Conservation (phyloP, 345 rosid species). For the Raphanus raphanistrum region DNA sequence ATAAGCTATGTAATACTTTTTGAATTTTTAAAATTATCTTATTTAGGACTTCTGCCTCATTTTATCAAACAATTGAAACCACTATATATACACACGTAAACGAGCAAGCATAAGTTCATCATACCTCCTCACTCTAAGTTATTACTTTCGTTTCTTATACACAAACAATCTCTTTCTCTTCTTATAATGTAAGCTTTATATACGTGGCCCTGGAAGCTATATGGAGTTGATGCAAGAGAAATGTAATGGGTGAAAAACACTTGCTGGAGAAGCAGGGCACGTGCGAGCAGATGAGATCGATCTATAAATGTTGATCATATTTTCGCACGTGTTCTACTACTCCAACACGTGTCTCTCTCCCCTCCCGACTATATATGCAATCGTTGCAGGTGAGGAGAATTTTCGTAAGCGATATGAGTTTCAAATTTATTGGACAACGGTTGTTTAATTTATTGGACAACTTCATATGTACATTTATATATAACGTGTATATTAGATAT, state of each 20-base stretch:
- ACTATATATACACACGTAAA: constrained; percentile 16
- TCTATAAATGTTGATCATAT: neutral
- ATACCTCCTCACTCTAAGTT: constrained; percentile 25
- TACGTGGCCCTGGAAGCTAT: neutral
- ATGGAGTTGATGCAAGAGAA: constrained; percentile 5
- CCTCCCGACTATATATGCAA: neutral
- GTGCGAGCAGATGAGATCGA: constrained; percentile 58
- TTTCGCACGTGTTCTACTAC: constrained; percentile 97
- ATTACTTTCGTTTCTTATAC: neutral
- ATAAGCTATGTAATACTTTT: neutral
- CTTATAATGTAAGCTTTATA: neutral
- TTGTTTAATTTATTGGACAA: too few species aligned
- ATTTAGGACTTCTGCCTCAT: constrained; percentile 14
- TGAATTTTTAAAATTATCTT: neutral
- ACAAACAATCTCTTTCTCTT: neutral
- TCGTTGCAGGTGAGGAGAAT: neutral
- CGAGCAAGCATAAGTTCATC: constrained; percentile 20
- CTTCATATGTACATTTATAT: neutral
- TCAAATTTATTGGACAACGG: too few species aligned
- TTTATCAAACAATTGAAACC: constrained; percentile 23
- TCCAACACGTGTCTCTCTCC: constrained; percentile 77
- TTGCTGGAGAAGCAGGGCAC: constrained; percentile 99
- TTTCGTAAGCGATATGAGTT: neutral
- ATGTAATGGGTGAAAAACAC: constrained; percentile 61
- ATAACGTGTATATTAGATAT: too few species aligned